Base-by-base conservation (phyloP, 192 early-diverging fungal genomes). In the Geosiphon pyriformis region DNA sequence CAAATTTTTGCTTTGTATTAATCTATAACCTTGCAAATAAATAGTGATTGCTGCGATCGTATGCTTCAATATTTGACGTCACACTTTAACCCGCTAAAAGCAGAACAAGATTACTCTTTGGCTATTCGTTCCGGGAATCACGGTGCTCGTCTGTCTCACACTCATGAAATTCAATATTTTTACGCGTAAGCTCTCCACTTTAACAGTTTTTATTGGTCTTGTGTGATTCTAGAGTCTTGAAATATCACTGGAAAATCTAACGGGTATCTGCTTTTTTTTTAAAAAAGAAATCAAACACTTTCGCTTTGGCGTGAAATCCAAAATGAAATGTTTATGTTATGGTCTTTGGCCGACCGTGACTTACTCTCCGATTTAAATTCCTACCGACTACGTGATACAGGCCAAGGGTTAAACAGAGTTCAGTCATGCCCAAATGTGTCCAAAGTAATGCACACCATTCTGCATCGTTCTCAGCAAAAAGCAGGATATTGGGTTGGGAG, bases 291-390 rank as follows among this genome's bases (percentile, higher is more conserved):
- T 32, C 97, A 99, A 78, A 94, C 94, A 22, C 80, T 99, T 52
- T 84, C 91, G 10, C 78, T 99, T 29, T 99, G 97, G 95, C 83
- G 94, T 17, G 95, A 99, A 73, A 89, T 99, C 66, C 77, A 93
- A 35, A 88, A 98, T 77, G 94, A 98, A 70, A 98, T 98, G 94
- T 99, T 97, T 72, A 90, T 84, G 81, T 85, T 99, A 15, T 99
- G 95, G 95, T 80, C 79, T 53, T 72, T 94, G 20, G 86, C 97
- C 4, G 97, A 99, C 76, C 54, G 80, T 31, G 97, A 99, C 68
- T 74, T 99, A 74, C 74, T 99, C 56, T 65, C 72, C 10, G 57
- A 67, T 23, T 53, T 67, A 35, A 94, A 92, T 73, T 65, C 79
- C 23, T 99, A 99, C 82, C 82, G 93, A 11, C 82, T 99, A 59